Conservation (phyloP, 139 green algal genomes). For the Chlorella sp. region DNA sequence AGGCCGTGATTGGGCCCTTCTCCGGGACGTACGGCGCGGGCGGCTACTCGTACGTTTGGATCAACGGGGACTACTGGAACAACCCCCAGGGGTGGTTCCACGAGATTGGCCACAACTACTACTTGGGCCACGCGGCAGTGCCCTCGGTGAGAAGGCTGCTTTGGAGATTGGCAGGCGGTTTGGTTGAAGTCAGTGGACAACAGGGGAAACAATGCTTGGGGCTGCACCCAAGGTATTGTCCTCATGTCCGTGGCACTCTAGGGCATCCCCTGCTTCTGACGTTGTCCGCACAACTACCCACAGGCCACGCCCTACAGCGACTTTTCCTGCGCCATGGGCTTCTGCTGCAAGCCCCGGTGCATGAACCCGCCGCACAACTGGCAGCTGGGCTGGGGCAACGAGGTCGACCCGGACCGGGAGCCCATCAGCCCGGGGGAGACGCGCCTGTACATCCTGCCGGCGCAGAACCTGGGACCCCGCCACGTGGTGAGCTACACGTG, state of each 20-base stretch:
- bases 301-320: constrained; percentile 22
- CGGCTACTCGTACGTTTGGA: constrained; percentile 5
- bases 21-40: not conserved
- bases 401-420: not conserved
- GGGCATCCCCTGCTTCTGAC: no score
- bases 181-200: no score
- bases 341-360: constrained; percentile 31
- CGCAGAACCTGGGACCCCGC: not conserved
- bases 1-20: not conserved
- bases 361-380: constrained; percentile 34
- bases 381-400: constrained; percentile 32
- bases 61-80: constrained; percentile 9
- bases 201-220: no score
- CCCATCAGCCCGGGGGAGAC: not conserved
- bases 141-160: not conserved
- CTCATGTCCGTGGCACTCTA: no score
- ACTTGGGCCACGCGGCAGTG: constrained; percentile 29
- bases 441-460: not conserved
- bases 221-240: no score
- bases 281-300: no score
- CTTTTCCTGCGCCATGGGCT: constrained; percentile 21
- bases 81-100: constrained; percentile 23
- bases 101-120: constrained; percentile 35
- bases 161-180: no score
- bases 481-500: not conserved